Evolutionary conservation across 345 rosid species (phyloP).

Genomic region (Cochlearia excelsa): DNA sequence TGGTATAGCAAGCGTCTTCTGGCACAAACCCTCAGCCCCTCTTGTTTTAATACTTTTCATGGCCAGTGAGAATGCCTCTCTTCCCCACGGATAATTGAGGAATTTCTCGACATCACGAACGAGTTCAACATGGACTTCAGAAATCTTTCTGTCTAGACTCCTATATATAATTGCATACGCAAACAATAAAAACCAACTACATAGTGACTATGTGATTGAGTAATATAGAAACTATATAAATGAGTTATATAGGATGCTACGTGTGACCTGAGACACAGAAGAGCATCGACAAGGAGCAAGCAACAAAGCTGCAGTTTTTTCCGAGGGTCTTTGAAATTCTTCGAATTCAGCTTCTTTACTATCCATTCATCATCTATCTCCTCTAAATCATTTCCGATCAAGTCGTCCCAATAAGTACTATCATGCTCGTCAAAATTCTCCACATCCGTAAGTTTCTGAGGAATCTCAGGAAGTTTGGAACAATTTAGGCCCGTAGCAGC

Average conservation of each 20-base stretch:
- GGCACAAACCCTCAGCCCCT: slow-evolving; percentile 1
- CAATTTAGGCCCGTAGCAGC: background rate
- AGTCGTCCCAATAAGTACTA: background rate
- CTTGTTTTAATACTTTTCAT: slow-evolving; percentile 2
- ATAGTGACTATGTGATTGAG: background rate
- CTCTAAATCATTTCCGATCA: background rate
- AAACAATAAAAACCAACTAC: slow-evolving; percentile 11
- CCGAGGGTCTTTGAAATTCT: background rate
- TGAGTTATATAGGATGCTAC: background rate
- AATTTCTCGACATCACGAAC: background rate
- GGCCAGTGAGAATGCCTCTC: slow-evolving; percentile 3
- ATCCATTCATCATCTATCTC: background rate
- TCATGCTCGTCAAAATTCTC: background rate
- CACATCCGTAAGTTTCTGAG: background rate
- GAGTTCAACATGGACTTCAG: slow-evolving; percentile 5
- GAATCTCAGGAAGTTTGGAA: background rate
- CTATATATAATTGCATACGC: slow-evolving; percentile 3
- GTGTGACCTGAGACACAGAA: background rate
- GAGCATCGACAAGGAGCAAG: slow-evolving; percentile 5
- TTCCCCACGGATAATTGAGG: slow-evolving; percentile 2
- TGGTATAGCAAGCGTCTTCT: no score
- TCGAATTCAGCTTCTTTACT: background rate
- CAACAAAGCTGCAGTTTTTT: background rate
- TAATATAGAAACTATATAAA: background rate
- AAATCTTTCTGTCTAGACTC: background rate